Evolutionary conservation across 371 early-diverging fungal species (phyloP).

Genomic region (Conidiobolus incongruus): DNA sequence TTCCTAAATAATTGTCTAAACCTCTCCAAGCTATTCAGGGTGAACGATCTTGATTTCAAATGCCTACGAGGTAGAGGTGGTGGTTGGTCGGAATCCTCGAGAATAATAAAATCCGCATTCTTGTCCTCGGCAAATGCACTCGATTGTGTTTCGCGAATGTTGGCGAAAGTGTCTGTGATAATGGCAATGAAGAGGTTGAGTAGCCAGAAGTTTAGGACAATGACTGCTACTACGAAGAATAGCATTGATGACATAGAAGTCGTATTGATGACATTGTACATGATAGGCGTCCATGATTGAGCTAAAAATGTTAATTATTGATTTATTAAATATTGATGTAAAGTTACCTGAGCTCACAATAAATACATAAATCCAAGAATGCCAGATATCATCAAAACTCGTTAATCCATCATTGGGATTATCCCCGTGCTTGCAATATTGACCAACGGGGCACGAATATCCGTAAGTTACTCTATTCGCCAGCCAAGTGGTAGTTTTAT

Average conservation of each 20-base stretch:
- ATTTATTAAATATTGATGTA: not conserved
- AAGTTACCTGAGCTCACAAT: not conserved
- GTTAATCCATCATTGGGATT: constrained; percentile 1
- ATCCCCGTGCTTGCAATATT: not conserved
- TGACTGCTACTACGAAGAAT: constrained; percentile 29
- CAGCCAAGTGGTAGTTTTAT: too few species aligned
- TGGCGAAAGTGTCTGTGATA: constrained; percentile 45
- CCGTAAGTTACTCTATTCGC: not conserved
- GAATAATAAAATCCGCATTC: not conserved
- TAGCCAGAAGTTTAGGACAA: constrained; percentile 41
- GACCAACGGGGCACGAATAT: constrained; percentile 2
- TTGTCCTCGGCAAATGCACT: not conserved
- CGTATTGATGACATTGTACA: constrained; percentile 37
- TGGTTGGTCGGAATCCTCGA: not conserved
- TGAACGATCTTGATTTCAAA: not conserved
- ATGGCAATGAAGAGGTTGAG: constrained; percentile 43
- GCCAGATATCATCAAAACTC: constrained; percentile 1
- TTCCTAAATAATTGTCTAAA: not conserved
- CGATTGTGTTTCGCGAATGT: constrained; percentile 17
- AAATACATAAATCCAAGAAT: constrained; percentile 1
- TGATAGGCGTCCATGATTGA: constrained; percentile 40
- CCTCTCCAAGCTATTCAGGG: not conserved
- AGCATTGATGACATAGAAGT: constrained; percentile 23
- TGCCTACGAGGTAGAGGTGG: not conserved
- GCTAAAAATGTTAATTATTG: not conserved